These are phyloP conservation scores for Hibiscus trionum DNA, from an alignment of 345 rosid species.

Conservation along the genomic window DNA sequence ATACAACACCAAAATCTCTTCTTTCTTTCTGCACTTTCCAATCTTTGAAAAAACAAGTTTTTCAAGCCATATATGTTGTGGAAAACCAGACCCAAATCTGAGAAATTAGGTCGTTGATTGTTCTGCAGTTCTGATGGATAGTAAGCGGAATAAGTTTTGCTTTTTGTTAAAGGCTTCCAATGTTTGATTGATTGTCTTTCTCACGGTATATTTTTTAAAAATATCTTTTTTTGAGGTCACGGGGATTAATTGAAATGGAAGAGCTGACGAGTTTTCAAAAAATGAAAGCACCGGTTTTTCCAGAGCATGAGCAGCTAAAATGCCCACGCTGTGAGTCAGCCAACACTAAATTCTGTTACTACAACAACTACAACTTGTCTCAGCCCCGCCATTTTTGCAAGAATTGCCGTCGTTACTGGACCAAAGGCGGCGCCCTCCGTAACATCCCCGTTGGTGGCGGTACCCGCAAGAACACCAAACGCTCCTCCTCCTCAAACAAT, in stretches of 20 bases:
- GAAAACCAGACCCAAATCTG: background rate
- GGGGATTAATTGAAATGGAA: constrained; percentile 32
- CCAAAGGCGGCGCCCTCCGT: constrained; percentile 85
- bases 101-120: background rate
- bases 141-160: background rate
- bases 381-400: constrained; percentile 89
- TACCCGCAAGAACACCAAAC: constrained; percentile 57
- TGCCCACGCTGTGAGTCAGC: constrained; percentile 68
- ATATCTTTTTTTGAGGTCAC: background rate
- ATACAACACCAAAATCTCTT: background rate
- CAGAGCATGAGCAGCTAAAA: constrained; percentile 70
- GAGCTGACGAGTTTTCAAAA: constrained; percentile 38
- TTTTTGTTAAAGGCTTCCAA: background rate
- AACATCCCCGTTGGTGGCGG: constrained; percentile 95
- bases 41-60: background rate
- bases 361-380: constrained; percentile 84
- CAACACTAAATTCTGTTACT: constrained; percentile 95
- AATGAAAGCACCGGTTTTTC: constrained; percentile 39
- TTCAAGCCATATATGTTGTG: too few species aligned
- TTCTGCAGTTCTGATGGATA: background rate
- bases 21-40: background rate
- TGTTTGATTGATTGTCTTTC: too few species aligned
- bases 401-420: constrained; percentile 87
- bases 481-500: constrained; percentile 19
- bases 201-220: too few species aligned